Evolutionary conservation across 495 filamentous ascomycete species (phyloP), one percentile per base, ranked within the genome.

Genomic region (Penicillium malachiteum): DNA sequence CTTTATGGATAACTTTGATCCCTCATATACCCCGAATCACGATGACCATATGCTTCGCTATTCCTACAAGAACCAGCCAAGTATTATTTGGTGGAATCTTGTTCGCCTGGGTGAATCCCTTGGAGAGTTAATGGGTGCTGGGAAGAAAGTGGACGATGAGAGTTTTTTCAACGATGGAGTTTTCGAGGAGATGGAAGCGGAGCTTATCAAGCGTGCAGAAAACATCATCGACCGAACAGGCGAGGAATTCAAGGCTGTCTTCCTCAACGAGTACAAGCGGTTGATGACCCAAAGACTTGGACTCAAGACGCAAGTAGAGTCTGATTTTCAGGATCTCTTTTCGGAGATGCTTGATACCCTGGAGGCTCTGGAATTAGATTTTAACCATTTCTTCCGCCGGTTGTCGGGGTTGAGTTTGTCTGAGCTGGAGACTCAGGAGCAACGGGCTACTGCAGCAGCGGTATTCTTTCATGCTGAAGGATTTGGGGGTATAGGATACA

Each of bases 81-180:
- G 86, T 43, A 88, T 97, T 40, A 92, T 98, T 66, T 98, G 94
- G 94, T 98, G 94, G 94, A 98, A 98, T 63, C 80, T 98, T 3
- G 90, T 96, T 10, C 85, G 94, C 18, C 80, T 98, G 0, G 94
- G 90, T 50, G 94, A 97, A 72, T 83, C 86, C n/a, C 69, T 97
- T 0, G 94, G 90, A 38, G 94, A 98, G 69, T 81, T 96, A 5
- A 81, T 97, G 18, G 94, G 91, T 38, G 82, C 85, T 0, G 90
- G 87, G 2, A 64, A 75, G 13, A 65, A 68, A 31, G 82, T 91
- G 39, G 91, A 97, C 64, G 80, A 85, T 4, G 71, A 80, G 12
- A 71, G 66, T 9, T 97, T 97, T 59, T 65, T 90, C 14, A 74
- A 80, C 8, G 75, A 89, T 7, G 92, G 93, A 7, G 81, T 96